Evolutionary conservation across 2,329 filamentous ascomycete genomes (phyloP).

Genomic region (Diaporthe nobilis): DNA sequence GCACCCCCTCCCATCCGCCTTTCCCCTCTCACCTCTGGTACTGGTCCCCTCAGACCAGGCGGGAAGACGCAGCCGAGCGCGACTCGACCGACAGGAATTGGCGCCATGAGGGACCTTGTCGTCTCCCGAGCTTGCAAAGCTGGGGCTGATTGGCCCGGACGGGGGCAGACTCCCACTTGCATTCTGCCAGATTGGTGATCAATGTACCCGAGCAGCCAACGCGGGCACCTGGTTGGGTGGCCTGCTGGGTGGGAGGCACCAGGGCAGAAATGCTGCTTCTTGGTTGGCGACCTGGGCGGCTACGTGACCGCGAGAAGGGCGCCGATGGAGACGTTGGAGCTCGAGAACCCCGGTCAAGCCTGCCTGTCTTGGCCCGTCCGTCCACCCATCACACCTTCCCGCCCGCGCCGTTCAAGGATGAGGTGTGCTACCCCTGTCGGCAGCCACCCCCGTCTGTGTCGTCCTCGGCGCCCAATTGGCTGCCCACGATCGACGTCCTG

Average conservation of each 20-base stretch:
- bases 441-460: neutral
- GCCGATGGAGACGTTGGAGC: conserved; percentile 26
- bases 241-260: neutral
- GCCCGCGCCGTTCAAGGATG: conserved; percentile 24
- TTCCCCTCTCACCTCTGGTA: neutral
- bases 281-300: conserved; percentile 38
- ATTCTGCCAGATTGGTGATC: conserved; percentile 29
- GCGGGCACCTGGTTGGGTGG: conserved; percentile 26
- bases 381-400: conserved; percentile 24
- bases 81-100: conserved; percentile 32
- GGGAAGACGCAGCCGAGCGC: conserved; percentile 31
- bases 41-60: conserved; percentile 8
- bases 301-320: conserved; percentile 22
- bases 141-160: conserved; percentile 36
- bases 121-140: conserved; percentile 25
- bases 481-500: neutral
- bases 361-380: neutral
- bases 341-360: conserved; percentile 6
- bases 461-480: conserved; percentile 15
- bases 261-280: conserved; percentile 12
- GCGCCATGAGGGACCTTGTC: conserved; percentile 38
- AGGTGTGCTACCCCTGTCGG: conserved; percentile 20
- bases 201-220: neutral
- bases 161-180: neutral
- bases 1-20: neutral